Evolutionary conservation across 2,329 filamentous ascomycete species (phyloP), one percentile per base, ranked within the genome.

Genomic region (Aspergillus sp.): DNA sequence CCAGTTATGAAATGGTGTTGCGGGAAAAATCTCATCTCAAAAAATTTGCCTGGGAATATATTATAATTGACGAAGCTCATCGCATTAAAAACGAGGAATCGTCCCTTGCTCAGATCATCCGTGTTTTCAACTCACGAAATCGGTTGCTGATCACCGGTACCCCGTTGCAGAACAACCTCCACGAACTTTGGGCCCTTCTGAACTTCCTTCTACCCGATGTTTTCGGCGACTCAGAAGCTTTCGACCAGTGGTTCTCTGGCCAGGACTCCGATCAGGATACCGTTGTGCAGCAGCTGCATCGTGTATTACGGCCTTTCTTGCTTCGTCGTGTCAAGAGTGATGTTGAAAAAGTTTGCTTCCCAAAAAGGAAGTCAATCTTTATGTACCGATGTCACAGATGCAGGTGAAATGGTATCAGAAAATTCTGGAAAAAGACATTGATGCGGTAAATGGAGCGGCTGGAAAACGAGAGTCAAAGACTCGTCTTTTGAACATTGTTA

Each of bases 1-100:
- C 93, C 10, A 96, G 90, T 66, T 98, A 98, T 71, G 93, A 98
- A 67, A 97, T 98, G 91, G 90, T 98, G 47, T 76, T 98, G 9
- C 83, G 93, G 45, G 93, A 98, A 64, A 97, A 98, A 72, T 77
- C 87, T 1, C 89, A 95, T 56, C 69, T 98, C 54, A 95, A 93
- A 72, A 97, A 97, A 67, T 95, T 98, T 65, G 90, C 93, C 0
- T 98, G 93, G 93, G 91, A 98, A 66, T 98, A 98, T 69, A 98
- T 98, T 67, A 95, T 98, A 56, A 95, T 98, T 52, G 93, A 98
- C 59, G 93, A 98, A 71, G 85, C 93, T 2, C 93, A 98, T 68
- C 89, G 93, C 48, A 98, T 98, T 79, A 98, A 98, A 75, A 98
- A 98, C 68, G 93, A 98, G 64, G 90, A 97, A 66, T 98, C 93